These are phyloP conservation scores for Penicillium sp. DNA, from an alignment of 2,329 filamentous ascomycete genomes.

Conservation along the genomic window DNA sequence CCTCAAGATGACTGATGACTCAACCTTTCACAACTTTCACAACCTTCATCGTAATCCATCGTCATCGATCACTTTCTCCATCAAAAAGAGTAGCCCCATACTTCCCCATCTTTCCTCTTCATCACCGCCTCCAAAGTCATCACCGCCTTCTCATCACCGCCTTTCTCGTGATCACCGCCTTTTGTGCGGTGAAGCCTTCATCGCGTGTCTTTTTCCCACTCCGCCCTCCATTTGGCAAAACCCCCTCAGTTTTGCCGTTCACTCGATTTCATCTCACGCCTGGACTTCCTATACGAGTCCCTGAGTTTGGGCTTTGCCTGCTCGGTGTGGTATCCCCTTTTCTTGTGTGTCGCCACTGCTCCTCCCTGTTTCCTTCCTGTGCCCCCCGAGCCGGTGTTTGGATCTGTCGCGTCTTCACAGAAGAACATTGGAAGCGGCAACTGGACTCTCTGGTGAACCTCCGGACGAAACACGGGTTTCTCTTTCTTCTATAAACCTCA, in stretches of 20 bases:
- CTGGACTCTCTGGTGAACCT: background rate
- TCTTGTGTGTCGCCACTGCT: background rate
- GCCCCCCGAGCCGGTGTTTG: background rate
- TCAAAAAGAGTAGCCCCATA: too few species aligned
- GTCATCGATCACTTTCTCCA: background rate
- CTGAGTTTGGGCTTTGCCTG: slow-evolving; percentile 9
- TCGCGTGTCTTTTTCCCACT: slow-evolving; percentile 22
- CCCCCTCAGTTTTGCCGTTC: slow-evolving; percentile 34
- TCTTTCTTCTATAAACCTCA: background rate
- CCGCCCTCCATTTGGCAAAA: slow-evolving; percentile 32
- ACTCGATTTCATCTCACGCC: slow-evolving; percentile 6
- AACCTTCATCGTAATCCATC: background rate
- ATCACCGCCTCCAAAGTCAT: slow-evolving; percentile 16
- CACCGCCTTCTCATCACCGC: slow-evolving; percentile 25
- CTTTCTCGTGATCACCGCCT: slow-evolving; percentile 35
- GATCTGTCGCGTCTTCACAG: background rate
- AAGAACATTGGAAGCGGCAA: background rate
- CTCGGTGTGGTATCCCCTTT: background rate
- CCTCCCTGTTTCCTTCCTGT: background rate
- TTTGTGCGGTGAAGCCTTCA: slow-evolving; percentile 35
- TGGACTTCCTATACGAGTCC: background rate
- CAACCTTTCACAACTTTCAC: background rate
- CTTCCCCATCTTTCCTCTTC: slow-evolving; percentile 1
- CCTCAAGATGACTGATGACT: slow-evolving; percentile 1
- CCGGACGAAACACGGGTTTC: slow-evolving; percentile 4